Conservation (phyloP, 352 stramenopile genomes). For the Phytophthora crassamura region DNA sequence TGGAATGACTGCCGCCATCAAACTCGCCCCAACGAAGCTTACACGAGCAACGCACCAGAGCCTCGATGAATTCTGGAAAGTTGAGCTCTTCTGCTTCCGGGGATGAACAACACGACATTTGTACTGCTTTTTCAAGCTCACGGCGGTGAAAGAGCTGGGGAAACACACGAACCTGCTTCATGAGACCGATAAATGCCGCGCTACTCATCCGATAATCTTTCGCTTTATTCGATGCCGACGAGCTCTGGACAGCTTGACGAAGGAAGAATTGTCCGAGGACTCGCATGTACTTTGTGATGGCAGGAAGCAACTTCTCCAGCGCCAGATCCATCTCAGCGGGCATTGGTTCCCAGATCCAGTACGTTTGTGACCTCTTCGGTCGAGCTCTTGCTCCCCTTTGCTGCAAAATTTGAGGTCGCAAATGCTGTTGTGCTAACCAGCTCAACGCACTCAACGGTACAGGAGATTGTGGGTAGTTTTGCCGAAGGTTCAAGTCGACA, state of each 20-base stretch:
- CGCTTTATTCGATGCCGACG: conserved; percentile 17
- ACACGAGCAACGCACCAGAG: conserved; percentile 56
- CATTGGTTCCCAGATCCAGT: conserved; percentile 37
- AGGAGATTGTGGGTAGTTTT: background rate
- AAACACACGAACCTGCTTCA: conserved; percentile 63
- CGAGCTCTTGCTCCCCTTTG: conserved; percentile 10
- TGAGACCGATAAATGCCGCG: conserved; percentile 46
- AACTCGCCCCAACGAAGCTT: conserved; percentile 53
- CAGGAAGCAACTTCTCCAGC: conserved; percentile 43
- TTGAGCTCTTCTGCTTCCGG: conserved; percentile 41
- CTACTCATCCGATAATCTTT: conserved; percentile 38
- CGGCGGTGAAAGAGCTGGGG: conserved; percentile 67
- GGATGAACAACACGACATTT: conserved; percentile 36
- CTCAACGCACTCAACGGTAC: conserved; percentile 6
- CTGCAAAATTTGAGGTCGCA: conserved; percentile 11
- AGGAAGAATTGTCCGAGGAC: conserved; percentile 55
- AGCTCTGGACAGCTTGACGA: conserved; percentile 27
- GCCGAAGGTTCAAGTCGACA: background rate
- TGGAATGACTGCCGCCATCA: background rate
- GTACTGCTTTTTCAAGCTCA: conserved; percentile 58
- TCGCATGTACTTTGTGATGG: conserved; percentile 50
- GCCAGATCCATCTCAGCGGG: conserved; percentile 36
- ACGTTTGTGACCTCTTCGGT: conserved; percentile 6
- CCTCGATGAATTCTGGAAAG: conserved; percentile 72
- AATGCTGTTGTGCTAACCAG: conserved; percentile 29